phyloP scores from a whole-genome alignment of 208 protist genomes.

The Herpetomonas samuelpessoai region DNA sequence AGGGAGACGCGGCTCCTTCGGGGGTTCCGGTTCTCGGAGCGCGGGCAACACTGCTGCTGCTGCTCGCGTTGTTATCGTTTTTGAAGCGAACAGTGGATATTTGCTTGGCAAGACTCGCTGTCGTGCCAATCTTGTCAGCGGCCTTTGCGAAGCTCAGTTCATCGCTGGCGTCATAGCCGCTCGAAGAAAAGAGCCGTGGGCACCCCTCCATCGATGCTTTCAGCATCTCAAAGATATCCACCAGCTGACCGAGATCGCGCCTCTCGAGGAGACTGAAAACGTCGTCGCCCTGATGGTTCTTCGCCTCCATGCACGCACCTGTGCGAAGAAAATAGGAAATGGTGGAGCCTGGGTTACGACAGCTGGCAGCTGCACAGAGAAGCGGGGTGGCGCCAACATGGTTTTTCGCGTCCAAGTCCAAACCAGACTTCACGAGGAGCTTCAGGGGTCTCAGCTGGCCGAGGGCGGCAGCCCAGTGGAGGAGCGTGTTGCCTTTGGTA shows the following conservation, averaged over 20 bases:
- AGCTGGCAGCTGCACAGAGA: slow-evolving; percentile 48
- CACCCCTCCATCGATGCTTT: slow-evolving; percentile 9
- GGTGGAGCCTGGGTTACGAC: slow-evolving; percentile 30
- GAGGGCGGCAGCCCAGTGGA: slow-evolving; percentile 67
- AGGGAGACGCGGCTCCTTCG: too few relatives aligned
- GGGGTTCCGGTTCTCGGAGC: too few relatives aligned
- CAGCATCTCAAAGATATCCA: slow-evolving; percentile 7
- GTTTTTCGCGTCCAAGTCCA: slow-evolving; percentile 42
- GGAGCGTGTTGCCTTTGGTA: slow-evolving; percentile 41
- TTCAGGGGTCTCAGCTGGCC: slow-evolving; percentile 32
- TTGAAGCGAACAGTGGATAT: background rate
- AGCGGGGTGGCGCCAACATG: slow-evolving; percentile 44
- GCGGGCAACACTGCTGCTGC: too few relatives aligned
- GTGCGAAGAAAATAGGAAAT: slow-evolving; percentile 35
- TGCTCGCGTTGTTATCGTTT: background rate
- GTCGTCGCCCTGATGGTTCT: slow-evolving; percentile 20
- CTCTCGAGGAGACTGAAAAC: slow-evolving; percentile 30
- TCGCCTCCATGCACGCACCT: slow-evolving; percentile 34
- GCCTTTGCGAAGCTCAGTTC: background rate
- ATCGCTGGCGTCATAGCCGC: background rate
- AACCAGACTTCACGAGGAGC: slow-evolving; percentile 31
- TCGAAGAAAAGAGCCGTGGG: background rate
- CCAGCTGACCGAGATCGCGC: slow-evolving; percentile 13
- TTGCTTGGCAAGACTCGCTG: background rate
- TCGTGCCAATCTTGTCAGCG: background rate